Evolutionary conservation across 768 basidiomycete genomes (phyloP).

Genomic region (Mycena capillaripes): DNA sequence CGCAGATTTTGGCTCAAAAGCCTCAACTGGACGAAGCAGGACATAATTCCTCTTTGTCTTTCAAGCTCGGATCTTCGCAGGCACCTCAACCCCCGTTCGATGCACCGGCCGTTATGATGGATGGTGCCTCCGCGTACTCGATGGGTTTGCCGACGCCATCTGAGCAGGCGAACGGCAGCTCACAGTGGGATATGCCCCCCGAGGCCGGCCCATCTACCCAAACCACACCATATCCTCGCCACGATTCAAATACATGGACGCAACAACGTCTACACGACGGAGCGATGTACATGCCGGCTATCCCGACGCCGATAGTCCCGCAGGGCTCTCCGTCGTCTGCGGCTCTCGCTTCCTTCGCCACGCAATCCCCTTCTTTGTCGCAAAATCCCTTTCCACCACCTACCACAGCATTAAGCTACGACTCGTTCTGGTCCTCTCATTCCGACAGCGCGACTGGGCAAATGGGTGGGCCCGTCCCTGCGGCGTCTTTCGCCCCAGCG

Average conservation of each 20-base stretch:
- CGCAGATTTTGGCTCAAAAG: background rate
- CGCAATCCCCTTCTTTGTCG: background rate
- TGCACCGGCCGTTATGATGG: background rate
- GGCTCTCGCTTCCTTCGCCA: background rate
- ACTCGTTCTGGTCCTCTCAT: constrained; percentile 75
- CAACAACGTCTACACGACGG: background rate
- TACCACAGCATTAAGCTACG: constrained; percentile 57
- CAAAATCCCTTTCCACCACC: constrained; percentile 43
- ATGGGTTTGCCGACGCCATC: background rate
- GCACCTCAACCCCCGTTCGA: background rate
- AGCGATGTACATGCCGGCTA: background rate
- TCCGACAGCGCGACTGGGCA: constrained; percentile 21
- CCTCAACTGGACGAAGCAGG: background rate
- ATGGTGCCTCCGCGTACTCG: no score
- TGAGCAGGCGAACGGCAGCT: background rate
- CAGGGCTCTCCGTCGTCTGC: constrained; percentile 25
- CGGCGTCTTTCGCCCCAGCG: background rate
- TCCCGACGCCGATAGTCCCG: background rate
- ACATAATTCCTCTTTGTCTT: constrained; percentile 25
- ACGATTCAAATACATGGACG: background rate
- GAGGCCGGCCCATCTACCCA: constrained; percentile 32
- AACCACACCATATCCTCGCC: background rate
- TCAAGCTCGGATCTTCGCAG: background rate
- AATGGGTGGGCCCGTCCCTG: background rate
- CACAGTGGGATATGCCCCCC: background rate